Percentiles rank a stretch among this genome's conserved stretches.
phyloP scores from a whole-genome alignment of 768 basidiomycete genomes.

The Leccinum broughii region DNA sequence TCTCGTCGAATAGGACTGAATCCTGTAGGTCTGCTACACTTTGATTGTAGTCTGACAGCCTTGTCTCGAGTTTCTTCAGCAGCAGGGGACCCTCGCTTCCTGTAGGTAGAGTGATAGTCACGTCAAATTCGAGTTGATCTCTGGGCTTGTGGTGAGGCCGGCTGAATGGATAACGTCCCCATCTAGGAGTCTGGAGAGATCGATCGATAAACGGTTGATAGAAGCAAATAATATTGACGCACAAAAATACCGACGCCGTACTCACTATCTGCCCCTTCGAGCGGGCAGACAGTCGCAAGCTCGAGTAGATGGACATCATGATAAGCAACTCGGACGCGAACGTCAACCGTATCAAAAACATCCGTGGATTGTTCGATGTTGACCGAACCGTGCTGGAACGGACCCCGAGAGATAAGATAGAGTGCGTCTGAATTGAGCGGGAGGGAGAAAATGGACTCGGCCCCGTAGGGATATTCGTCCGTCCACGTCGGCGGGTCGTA shows the following conservation, averaged over 20 bases:
- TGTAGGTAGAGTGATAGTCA: slow-evolving; percentile 40
- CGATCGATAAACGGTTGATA: background rate
- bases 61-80: slow-evolving; percentile 46
- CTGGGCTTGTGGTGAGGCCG: slow-evolving; percentile 1
- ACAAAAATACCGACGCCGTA: slow-evolving; percentile 39
- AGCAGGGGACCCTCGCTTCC: slow-evolving; percentile 22
- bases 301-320: slow-evolving; percentile 16
- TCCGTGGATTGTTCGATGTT: slow-evolving; percentile 32
- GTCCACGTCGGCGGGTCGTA: slow-evolving; percentile 29
- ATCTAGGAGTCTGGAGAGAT: slow-evolving; percentile 34
- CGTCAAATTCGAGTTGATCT: slow-evolving; percentile 34
- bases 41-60: slow-evolving; percentile 41
- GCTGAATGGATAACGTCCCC: background rate
- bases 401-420: slow-evolving; percentile 33
- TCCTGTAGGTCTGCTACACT: slow-evolving; percentile 36
- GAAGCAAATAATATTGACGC: slow-evolving; percentile 6
- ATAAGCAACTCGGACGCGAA: slow-evolving; percentile 32
- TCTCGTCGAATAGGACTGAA: slow-evolving; percentile 37
- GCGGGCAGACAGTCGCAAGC: slow-evolving; percentile 30
- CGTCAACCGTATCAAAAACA: slow-evolving; percentile 28
- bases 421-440: slow-evolving; percentile 32
- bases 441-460: slow-evolving; percentile 30
- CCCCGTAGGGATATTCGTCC: slow-evolving; percentile 22
- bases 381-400: slow-evolving; percentile 27
- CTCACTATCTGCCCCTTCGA: slow-evolving; percentile 25